Base-by-base conservation (phyloP, 2,329 filamentous ascomycete genomes). In the Lasiodiplodia sp. region DNA sequence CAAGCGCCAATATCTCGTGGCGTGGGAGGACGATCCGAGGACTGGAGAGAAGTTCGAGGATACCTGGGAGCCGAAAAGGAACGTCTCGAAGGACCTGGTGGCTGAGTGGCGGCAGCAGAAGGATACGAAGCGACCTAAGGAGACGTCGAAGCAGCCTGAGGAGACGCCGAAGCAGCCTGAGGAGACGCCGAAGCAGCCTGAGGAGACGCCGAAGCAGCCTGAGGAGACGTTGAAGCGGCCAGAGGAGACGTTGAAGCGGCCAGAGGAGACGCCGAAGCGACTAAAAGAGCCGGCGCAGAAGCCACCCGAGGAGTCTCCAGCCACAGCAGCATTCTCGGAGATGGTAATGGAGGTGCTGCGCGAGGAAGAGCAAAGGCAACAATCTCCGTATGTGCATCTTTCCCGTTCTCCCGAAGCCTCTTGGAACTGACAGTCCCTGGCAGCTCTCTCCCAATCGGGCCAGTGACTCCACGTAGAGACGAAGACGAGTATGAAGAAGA, bases 31-130 rank as follows among this genome's bases (percentile, higher is more conserved):
- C 3, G 58, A 62, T 8, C 6, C 38, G 40, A n/a, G 3, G 3
- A 62, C 58, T 8, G 58, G 58, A 3, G 40, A 62, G 21, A 40
- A n/a, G 16, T 51, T 14, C 14, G 25, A 31, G 25, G 40, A 62
- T 23, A 21, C 58, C 23, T 62, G 58, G 58, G 58, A 49, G 25
- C 40, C 58, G 40, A 62, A 62, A 18, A 7, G 25, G 2, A 25
- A 49, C 11, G 58, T 62, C 10, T 51, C 58, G 12, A 3, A 16
- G 14, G 58, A 51, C 25, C 12, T 62, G 8, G 58, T 62, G 40
- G 40, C 47, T 4, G 58, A 23, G 34, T 60, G 37, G 37, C 28
- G 21, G 18, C 21, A 60, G 23, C 8, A 21, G 25, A 38, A 49
- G 37, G 21, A 49, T 16, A 49, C 1, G 40, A 40, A 18, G n/a